These are phyloP conservation scores for Brassica carinata DNA, from an alignment of 345 rosid genomes.

Conservation along the genomic window DNA sequence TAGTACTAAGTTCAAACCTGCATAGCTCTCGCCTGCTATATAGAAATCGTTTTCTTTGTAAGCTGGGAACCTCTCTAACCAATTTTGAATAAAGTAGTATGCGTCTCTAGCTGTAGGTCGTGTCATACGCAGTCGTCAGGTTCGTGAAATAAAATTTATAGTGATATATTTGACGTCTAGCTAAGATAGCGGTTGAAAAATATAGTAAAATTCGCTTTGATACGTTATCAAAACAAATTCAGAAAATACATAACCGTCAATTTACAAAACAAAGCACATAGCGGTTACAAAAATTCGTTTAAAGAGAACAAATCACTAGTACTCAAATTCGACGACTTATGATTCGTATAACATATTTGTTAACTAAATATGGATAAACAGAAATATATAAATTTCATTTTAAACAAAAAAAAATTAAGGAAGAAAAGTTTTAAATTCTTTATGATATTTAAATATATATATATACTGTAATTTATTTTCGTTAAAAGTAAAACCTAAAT, in stretches of 20 bases:
- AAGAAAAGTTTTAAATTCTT: background rate
- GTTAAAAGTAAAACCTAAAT: background rate
- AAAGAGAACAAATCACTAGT: background rate
- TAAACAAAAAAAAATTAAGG: background rate
- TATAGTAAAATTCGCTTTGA: background rate
- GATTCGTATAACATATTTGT: background rate
- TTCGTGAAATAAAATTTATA: background rate
- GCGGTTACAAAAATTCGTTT: background rate
- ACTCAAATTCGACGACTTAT: background rate
- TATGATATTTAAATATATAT: background rate
- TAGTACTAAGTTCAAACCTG: conserved; percentile 50
- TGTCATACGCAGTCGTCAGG: background rate
- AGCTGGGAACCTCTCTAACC: conserved; percentile 80
- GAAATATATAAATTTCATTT: background rate
- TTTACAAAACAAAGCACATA: background rate
- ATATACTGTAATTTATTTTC: background rate
- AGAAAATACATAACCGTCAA: background rate
- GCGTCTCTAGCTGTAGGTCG: conserved; percentile 65
- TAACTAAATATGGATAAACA: background rate
- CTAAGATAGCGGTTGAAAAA: background rate
- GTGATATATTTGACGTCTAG: background rate
- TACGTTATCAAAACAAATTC: background rate
- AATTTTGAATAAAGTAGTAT: conserved; percentile 66
- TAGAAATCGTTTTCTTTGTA: conserved; percentile 58
- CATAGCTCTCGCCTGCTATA: conserved; percentile 96